These are phyloP conservation scores for Saccharomyces hybrid DNA, from an alignment of 1,139 yeast species.

Conservation along the genomic window DNA sequence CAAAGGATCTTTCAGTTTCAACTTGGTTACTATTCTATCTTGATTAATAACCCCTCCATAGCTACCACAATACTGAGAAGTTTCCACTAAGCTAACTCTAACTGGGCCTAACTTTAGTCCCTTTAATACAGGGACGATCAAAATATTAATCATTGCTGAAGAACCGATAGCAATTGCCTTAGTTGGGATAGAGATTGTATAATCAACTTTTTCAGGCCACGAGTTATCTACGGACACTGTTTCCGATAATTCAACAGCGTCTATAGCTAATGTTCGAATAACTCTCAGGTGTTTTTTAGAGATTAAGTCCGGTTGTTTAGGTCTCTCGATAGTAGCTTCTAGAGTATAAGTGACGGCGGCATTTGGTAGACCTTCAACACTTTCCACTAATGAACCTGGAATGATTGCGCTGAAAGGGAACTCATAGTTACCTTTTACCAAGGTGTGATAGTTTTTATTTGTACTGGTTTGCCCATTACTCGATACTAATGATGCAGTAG, in stretches of 20 bases:
- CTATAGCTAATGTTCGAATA: conserved; percentile 83
- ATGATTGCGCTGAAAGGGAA: conserved; percentile 80
- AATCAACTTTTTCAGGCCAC: conserved; percentile 94
- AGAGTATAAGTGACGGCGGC: conserved; percentile 72
- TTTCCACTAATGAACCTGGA: conserved; percentile 82
- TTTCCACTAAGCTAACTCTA: conserved; percentile 60
- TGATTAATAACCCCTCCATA: conserved; percentile 34
- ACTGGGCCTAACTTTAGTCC: conserved; percentile 73
- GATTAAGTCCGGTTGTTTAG: conserved; percentile 61
- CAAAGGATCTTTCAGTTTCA: conserved; percentile 38
- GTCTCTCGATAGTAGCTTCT: conserved; percentile 77
- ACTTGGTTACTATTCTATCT: conserved; percentile 49
- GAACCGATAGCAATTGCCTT: conserved; percentile 91
- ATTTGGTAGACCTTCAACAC: conserved; percentile 85
- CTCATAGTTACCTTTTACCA: conserved; percentile 77
- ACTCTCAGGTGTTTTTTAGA: conserved; percentile 72
- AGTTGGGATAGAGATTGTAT: conserved; percentile 77
- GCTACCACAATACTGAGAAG: conserved; percentile 54
- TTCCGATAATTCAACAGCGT: conserved; percentile 80
- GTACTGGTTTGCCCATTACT: conserved; percentile 17
- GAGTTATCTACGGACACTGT: conserved; percentile 92
- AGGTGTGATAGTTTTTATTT: conserved; percentile 31
- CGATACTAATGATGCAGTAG: conserved; percentile 5
- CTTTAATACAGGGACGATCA: conserved; percentile 72
- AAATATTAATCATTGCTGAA: conserved; percentile 58